Evolutionary conservation across 2,329 filamentous ascomycete genomes (phyloP).

Genomic region (Fusarium sp.): DNA sequence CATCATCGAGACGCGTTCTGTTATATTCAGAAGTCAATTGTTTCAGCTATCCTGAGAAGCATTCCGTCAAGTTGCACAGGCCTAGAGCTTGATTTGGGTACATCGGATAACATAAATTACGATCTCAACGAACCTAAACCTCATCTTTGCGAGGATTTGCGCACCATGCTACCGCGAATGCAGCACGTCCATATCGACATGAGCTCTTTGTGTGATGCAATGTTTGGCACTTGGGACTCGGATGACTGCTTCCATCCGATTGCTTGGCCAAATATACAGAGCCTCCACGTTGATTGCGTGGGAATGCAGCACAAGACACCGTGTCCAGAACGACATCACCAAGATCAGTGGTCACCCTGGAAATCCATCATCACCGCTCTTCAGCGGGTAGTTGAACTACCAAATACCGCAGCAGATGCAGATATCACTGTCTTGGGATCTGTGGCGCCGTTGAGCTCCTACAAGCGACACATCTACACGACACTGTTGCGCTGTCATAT

Average conservation of each 20-base stretch:
- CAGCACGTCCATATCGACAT: not conserved
- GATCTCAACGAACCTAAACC: rapidly evolving
- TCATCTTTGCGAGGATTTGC: not conserved
- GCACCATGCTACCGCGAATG: not conserved
- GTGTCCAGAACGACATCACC: not conserved
- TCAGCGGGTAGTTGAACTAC: not conserved
- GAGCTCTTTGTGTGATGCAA: not conserved
- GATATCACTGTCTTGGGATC: not conserved
- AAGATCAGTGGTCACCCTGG: not conserved
- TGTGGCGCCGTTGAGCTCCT: not conserved
- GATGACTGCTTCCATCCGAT: not conserved
- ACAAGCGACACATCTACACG: not conserved
- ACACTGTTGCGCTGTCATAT: slow-evolving; percentile 2
- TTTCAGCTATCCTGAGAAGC: not conserved
- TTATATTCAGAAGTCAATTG: not conserved
- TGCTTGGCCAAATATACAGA: not conserved
- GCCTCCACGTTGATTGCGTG: not conserved
- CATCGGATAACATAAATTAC: not conserved
- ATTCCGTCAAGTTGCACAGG: not conserved
- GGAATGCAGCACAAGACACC: not conserved
- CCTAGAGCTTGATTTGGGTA: not conserved
- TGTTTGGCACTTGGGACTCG: not conserved
- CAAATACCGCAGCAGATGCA: not conserved
- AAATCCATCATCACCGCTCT: not conserved
- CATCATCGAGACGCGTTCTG: not conserved